Evolutionary conservation across 208 protist species (phyloP).

Genomic region (Vickermania ingenoplastis): DNA sequence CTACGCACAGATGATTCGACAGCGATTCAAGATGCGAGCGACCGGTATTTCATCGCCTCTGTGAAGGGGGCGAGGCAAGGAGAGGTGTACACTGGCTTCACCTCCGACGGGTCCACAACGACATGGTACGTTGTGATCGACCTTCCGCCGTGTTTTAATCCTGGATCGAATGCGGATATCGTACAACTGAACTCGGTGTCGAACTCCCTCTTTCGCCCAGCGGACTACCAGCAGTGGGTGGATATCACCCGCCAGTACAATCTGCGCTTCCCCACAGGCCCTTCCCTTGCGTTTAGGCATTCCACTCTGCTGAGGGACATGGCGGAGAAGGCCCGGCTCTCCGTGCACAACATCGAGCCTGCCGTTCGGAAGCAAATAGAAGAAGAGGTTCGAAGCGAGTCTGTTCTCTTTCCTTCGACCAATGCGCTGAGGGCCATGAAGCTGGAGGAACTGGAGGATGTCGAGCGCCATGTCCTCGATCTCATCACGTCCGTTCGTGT

Average conservation of each 20-base stretch:
- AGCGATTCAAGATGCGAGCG: slow-evolving; percentile 49
- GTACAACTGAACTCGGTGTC: slow-evolving; percentile 89
- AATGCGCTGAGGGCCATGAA: slow-evolving; percentile 31
- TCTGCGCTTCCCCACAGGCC: slow-evolving; percentile 47
- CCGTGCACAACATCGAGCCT: slow-evolving; percentile 10
- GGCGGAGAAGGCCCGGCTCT: slow-evolving; percentile 52
- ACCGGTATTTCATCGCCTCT: slow-evolving; percentile 86
- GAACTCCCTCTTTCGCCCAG: slow-evolving; percentile 73
- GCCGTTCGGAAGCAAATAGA: slow-evolving; percentile 8
- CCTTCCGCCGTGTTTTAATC: slow-evolving; percentile 80
- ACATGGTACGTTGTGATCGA: slow-evolving; percentile 87
- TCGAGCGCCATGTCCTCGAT: slow-evolving; percentile 74
- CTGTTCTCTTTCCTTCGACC: slow-evolving; percentile 53
- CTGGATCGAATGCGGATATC: slow-evolving; percentile 75
- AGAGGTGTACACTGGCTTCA: slow-evolving; percentile 81
- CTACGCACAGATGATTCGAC: slow-evolving; percentile 71
- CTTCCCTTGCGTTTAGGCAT: slow-evolving; percentile 73
- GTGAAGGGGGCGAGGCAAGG: slow-evolving; percentile 72
- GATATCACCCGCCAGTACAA: slow-evolving; percentile 47
- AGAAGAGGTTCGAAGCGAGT: slow-evolving; percentile 38
- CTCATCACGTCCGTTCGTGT: slow-evolving; percentile 61
- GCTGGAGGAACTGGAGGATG: slow-evolving; percentile 71
- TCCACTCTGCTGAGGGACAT: slow-evolving; percentile 84
- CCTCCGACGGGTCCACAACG: slow-evolving; percentile 66
- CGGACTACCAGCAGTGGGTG: slow-evolving; percentile 84